Evolutionary conservation across 192 early-diverging fungal genomes (phyloP), one percentile per base, ranked within the genome.

Genomic region (Backusella liffmaniae): DNA sequence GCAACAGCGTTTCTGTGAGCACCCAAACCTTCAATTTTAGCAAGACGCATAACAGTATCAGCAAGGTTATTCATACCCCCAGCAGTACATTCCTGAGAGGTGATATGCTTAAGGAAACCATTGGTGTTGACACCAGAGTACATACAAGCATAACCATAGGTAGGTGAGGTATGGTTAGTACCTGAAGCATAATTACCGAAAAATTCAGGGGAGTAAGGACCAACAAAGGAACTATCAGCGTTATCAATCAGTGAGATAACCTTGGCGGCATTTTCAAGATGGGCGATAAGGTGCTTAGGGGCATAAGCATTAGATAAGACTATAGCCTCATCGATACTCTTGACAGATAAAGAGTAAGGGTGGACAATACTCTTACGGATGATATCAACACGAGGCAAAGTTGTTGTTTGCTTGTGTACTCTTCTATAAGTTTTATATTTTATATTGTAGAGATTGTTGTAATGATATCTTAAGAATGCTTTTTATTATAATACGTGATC

Each of bases 151-250:
- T 96, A 98, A 39, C 98, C 98, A 79, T 99, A 99, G 1, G 97
- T 99, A n/a, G 97, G 98, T 75, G 99, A 85, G 4, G 98, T 99
- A 86, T 99, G 98, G 89, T 99, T 99, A n/a, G 98, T 99, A 62
- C 98, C 98, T 0, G 96, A 97, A 5, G 98, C 98, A 84, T 99
- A 99, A 83, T 99, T 97, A 71, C 97, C 98, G 78, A 96, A 97
- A 75, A 93, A 92, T 44, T 98, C 98, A 16, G 98, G 96, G 32
- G 97, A 96, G 81, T 92, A 99, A 68, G 87, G 88, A 1, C 98
- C 98, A 49, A 99, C 94, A 92, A 99, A 99, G 46, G 99, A 95
- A 72, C 92, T 94, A 21, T 97, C 97, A 23, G 98, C 97, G 81
- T 97, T 96, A 67, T 87, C 77, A 15, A 99, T 90, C 41, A 86